Base-by-base conservation (phyloP, 441 rosid species). In the Manihot esculenta region DNA sequence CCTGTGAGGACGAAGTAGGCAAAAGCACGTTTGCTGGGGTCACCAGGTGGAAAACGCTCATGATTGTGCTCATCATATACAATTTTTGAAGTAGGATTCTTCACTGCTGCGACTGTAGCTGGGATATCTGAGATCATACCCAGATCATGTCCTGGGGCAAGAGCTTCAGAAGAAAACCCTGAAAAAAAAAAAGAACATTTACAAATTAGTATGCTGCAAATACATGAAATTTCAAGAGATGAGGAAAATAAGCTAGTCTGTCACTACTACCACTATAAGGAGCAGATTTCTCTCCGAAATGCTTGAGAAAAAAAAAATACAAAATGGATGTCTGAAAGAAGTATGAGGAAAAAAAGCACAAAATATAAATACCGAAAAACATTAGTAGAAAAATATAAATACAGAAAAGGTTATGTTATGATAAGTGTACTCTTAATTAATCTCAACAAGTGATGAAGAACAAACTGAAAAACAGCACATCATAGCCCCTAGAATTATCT, bases 21-120 rank as follows among this genome's bases (percentile, higher is more conserved):
- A 70, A 94, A 94, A 14, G 99, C 99, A 48, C 99, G 93, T 79
- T 92, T 94, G 92, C 94, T 89, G 70, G 97, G 97, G 73, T 94
- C 97, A 60, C 99, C 97, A 21, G 99, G 99, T 18, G 97, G 97
- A 76, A 69, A 86, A 45, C 97, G 92, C 83, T 92, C 97, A 35
- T 94, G 97, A 75, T 89, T 94, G 72, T 87, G 76, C 76, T 92
- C 89, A 9, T 94, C 99, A 41, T 94, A 94, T 14, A 85, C 83
- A 62, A 94, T 87, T 79, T 90, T 92, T 8, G 97, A 84, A 64
- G 85, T 83, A 7, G 97, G 97, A 62, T 87, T 88, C 84, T 89
- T 94, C 72, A 92, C 69, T 57, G 96, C 97, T 41, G 84, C 93
- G 9, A 86, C 84, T 0, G 97, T 92, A 41, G 96, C 84, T 30